These are phyloP conservation scores for Carpinus viminea DNA, from an alignment of 306 rosid genomes.

Conservation along the genomic window DNA sequence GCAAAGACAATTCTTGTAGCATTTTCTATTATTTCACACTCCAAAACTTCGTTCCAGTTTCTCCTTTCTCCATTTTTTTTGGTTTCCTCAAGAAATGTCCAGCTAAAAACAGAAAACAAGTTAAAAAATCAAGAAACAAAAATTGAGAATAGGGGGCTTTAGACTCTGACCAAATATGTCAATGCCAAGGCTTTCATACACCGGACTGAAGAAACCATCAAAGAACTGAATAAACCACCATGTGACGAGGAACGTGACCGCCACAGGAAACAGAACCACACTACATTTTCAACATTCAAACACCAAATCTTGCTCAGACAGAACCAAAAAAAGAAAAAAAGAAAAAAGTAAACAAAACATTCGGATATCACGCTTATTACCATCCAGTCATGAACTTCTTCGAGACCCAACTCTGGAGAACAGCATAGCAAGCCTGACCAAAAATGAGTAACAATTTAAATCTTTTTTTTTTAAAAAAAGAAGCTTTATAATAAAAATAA, in stretches of 20 bases:
- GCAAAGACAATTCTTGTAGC: not conserved
- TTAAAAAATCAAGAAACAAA: not conserved
- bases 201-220: conserved; percentile 89
- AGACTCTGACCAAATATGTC: conserved; percentile 73
- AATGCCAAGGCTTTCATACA: conserved; percentile 73
- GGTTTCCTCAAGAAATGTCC: not conserved
- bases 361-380: conserved; percentile 32
- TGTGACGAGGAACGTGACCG: conserved; percentile 77
- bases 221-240: conserved; percentile 94
- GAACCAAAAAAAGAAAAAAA: conserved; percentile 2
- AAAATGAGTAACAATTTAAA: no score
- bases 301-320: conserved; percentile 9
- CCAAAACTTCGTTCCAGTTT: not conserved
- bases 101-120: not conserved
- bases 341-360: not conserved
- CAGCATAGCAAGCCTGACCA: conserved; percentile 79
- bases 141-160: not conserved
- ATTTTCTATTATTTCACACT: not conserved
- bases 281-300: conserved; percentile 54
- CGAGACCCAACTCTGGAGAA: conserved; percentile 90
- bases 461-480: no score
- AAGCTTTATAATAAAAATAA: no score
- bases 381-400: conserved; percentile 97
- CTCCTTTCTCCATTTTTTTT: no score
- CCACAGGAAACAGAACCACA: conserved; percentile 87